Evolutionary conservation across 306 rosid species (phyloP).

Genomic region (Dalbergia cochinchinensis): DNA sequence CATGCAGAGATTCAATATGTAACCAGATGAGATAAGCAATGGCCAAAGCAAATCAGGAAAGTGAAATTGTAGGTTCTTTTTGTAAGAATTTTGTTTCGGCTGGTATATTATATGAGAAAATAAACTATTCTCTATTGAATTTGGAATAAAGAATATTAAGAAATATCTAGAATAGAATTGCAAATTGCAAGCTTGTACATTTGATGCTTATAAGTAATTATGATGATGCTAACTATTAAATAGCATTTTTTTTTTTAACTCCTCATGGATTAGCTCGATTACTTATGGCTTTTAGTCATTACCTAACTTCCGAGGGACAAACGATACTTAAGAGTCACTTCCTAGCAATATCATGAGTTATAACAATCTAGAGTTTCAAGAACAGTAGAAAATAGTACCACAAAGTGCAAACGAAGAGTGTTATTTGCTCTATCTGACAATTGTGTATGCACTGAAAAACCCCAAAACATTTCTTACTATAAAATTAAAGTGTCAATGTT

Average conservation of each 20-base stretch:
- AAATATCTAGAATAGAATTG: neutral
- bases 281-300: no score
- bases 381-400: no score
- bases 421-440: neutral
- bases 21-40: constrained; percentile 55
- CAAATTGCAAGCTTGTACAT: neutral
- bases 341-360: no score
- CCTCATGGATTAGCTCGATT: no score
- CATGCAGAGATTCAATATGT: constrained; percentile 75
- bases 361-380: neutral
- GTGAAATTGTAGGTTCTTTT: constrained; percentile 35
- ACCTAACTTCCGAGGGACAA: no score
- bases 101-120: constrained; percentile 38
- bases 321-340: neutral
- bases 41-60: constrained; percentile 29
- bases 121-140: constrained; percentile 34
- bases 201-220: constrained; percentile 1
- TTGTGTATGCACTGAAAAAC: constrained; percentile 11
- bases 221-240: no score
- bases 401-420: neutral
- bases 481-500: constrained; percentile 23
- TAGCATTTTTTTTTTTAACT: no score
- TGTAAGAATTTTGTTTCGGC: constrained; percentile 48
- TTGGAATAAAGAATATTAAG: constrained; percentile 36
- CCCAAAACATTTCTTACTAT: neutral